phyloP scores from a whole-genome alignment of 257 asterid genomes.

The Forsythia viridissima region DNA sequence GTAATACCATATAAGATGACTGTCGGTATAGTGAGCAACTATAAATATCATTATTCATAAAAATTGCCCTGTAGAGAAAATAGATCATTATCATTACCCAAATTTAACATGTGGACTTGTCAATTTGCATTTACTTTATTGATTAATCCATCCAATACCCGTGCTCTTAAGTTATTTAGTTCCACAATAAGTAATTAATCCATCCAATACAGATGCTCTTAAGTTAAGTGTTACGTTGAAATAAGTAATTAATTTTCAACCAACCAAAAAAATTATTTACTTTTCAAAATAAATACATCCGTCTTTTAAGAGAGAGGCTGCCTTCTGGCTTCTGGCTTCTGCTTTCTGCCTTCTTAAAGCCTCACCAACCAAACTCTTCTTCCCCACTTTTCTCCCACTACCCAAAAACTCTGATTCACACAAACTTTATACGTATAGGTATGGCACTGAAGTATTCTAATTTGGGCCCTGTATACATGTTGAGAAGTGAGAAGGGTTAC shows the following conservation, averaged over 20 bases:
- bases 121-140: too few species aligned
- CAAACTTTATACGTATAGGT: constrained; percentile 7
- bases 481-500: constrained; percentile 41
- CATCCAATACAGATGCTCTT: neutral
- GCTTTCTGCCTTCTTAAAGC: constrained; percentile 7
- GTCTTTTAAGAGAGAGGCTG: neutral
- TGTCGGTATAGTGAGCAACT: too few species aligned
- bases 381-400: constrained; percentile 15
- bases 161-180: too few species aligned
- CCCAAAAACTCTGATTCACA: constrained; percentile 8
- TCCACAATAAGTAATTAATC: too few species aligned
- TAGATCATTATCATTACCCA: too few species aligned
- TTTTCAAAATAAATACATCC: constrained; percentile 18
- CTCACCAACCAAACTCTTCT: constrained; percentile 10
- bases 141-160: too few species aligned
- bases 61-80: too few species aligned
- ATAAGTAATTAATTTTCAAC: neutral
- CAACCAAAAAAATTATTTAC: neutral
- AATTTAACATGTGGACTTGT: too few species aligned
- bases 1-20: too few species aligned
- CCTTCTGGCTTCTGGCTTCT: neutral
- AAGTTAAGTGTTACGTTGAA: neutral
- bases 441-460: constrained; percentile 34
- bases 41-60: too few species aligned
- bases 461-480: constrained; percentile 30